A percentile compares a stretch with the other conserved stretches of the same genome.
Conservation (phyloP, 768 basidiomycete genomes). For the Lactarius indigo region DNA sequence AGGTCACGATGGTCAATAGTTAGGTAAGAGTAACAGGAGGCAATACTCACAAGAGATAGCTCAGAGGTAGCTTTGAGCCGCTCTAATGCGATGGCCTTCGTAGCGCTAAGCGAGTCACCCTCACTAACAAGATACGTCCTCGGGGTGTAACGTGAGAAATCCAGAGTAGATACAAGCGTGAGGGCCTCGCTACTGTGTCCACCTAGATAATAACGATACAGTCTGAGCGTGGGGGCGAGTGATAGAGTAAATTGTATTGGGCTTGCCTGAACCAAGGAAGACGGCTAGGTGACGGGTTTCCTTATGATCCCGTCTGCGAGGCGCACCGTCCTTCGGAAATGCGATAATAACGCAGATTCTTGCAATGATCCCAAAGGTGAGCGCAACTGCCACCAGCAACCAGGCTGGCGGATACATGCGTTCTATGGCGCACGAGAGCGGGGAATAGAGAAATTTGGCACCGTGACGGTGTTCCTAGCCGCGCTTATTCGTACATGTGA, state of each 20-base stretch:
- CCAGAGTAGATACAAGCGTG: conserved; percentile 63
- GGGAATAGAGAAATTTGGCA: not conserved
- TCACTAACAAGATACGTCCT: conserved; percentile 80
- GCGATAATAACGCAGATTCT: conserved; percentile 28
- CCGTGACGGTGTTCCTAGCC: not conserved
- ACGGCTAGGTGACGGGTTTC: conserved; percentile 60
- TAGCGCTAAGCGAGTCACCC: conserved; percentile 74
- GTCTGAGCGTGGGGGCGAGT: conserved; percentile 18
- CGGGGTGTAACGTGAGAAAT: conserved; percentile 69
- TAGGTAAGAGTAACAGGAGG: not conserved
- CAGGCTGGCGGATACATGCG: conserved; percentile 5
- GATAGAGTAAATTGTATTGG: not conserved
- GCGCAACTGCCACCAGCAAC: not conserved
- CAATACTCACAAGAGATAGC: conserved; percentile 24
- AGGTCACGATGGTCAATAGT: not conserved
- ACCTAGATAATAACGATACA: conserved; percentile 45
- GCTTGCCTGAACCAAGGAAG: conserved; percentile 89
- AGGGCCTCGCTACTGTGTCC: conserved; percentile 93
- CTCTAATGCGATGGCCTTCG: conserved; percentile 70
- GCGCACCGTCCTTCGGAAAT: conserved; percentile 24
- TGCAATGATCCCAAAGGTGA: conserved; percentile 8
- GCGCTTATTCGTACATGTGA: not conserved
- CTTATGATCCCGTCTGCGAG: conserved; percentile 8
- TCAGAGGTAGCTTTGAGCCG: conserved; percentile 30
- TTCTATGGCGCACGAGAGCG: not conserved